Evolutionary conservation across 495 filamentous ascomycete species (phyloP).

Genomic region (Sordaria brevicollis): DNA sequence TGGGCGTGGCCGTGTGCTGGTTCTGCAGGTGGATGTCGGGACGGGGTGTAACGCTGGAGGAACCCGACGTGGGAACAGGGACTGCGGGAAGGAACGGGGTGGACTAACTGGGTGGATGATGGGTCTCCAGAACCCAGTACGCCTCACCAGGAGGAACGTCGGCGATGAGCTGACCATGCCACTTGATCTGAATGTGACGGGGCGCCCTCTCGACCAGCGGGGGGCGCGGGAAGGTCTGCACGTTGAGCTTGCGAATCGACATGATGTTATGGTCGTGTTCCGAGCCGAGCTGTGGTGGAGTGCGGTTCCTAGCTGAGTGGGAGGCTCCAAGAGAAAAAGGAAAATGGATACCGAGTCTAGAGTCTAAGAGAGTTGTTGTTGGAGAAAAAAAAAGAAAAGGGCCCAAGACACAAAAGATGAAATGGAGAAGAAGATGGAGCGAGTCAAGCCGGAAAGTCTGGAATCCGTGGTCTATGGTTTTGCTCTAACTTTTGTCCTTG

Average conservation of each 20-base stretch:
- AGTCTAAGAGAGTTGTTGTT: not conserved
- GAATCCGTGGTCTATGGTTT: not conserved
- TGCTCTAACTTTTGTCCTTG: not conserved
- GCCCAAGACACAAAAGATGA: not conserved
- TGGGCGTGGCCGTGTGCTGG: not conserved
- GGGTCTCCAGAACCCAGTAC: conserved; percentile 51
- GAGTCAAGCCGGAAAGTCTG: not conserved
- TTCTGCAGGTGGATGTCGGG: not conserved
- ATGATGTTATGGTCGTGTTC: conserved; percentile 11
- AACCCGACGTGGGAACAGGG: not conserved
- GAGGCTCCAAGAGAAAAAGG: not conserved
- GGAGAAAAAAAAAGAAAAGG: not conserved
- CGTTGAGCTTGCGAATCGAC: conserved; percentile 41
- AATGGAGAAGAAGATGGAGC: conserved; percentile 1
- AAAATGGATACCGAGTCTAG: not conserved
- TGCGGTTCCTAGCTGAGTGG: not conserved
- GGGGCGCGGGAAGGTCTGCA: conserved; percentile 48
- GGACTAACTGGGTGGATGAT: conserved; percentile 42
- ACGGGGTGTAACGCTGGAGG: not conserved
- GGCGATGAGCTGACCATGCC: conserved; percentile 39
- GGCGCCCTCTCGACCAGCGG: conserved; percentile 40
- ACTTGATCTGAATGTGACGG: conserved; percentile 43
- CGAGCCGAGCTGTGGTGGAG: not conserved
- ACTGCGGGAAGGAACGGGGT: not conserved
- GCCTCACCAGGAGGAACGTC: conserved; percentile 40